Base-by-base conservation (phyloP, 2,329 filamentous ascomycete species). In the Monosporascus ibericus region DNA sequence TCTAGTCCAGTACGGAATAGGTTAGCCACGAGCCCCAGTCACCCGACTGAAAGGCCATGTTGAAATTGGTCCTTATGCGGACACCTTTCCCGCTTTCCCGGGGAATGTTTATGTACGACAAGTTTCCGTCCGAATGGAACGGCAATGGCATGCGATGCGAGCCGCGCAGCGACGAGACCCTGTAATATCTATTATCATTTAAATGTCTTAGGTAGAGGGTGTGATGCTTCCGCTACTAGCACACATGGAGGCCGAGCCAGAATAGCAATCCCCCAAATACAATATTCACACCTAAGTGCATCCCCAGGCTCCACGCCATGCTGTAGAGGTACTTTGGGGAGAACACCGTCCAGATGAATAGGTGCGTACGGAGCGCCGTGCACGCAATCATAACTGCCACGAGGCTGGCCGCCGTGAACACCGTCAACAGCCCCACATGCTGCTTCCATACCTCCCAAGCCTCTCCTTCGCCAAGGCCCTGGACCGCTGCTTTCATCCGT, bases 261-360 rank as follows among this genome's bases (percentile, higher is more conserved):
- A 79, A 84, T 47, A 88, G 60, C 38, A 81, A 50, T 30, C 82
- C 76, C 1, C 83, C 84, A 44, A 86, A 60, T 5, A 80, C 74
- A 36, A 92, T 61, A 67, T 92, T 91, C 44, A 92, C 75, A 38
- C 80, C 66, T 55, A 92, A 67, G 79, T 99, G 92, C 73, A 92
- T 90, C 7, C 82, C 88, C 46, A 92, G 65, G 56, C 81, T 84
- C 95, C 94, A 99, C 15, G 87, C 90, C 77, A 94, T 87, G 58
- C 85, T 88, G 68, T 95, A 99, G 59, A 99, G 72, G 69, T 92
- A 97, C 70, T 97, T 99, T 0, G 94, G 94, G 58, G 90, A 95
- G 70, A 99, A 99, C 11, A 99, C 94, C 1, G 92, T 97, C 94
- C 94, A 99, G 56, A 99, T 92, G 67, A 99, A 99, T 53, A 99